Base-by-base conservation (phyloP, 345 rosid genomes). In the Syzygium aromaticum region DNA sequence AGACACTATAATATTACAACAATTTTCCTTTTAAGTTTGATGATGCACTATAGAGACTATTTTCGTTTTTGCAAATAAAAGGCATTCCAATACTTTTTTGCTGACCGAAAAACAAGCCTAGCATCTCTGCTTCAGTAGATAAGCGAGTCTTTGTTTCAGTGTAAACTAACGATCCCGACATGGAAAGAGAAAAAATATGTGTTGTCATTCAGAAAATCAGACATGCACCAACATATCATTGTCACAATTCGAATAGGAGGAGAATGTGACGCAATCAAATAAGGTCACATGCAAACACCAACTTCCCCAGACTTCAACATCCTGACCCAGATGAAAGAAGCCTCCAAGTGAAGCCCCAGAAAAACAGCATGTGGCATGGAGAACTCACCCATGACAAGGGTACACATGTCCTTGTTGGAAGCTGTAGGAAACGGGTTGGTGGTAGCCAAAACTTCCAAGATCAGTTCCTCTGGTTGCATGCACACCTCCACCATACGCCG, bases 311-410 rank as follows among this genome's bases (percentile, higher is more conserved):
- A 38, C 49, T 33, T 73, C 80, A 33, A 33, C 80, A 73, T 73
- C 49, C 80, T 11, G 27, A 52, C 63, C 51, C 53, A 27, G 53
- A 84, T 15, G 49, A 53, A 52, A 28, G 86, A 53, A 28, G 43
- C 40, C 33, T 33, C 53, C 57, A 51, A 53, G 27, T 51, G 49
- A 73, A 33, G 49, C 80, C 80, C 80, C 80, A 33, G 49, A 33
- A 33, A 17, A 33, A 73, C 13, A 43, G 46, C 21, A 14, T 84
- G 23, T 11, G 59, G 63, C 19, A 52, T 56, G 52, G 7, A 33
- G 80, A 89, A 92, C 98, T 94, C 89, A 97, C 99, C 99, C 98
- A 88, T 95, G 95, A 54, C 94, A 88, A 92, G 98, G 97, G 86
- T 95, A 95, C 89, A 93, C 86, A 89, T 94, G 46, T 88, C 96